A percentile compares a stretch with the other conserved stretches of the same genome.
Conservation (phyloP, 345 rosid genomes). For the Erysimum cheiranthoides region DNA sequence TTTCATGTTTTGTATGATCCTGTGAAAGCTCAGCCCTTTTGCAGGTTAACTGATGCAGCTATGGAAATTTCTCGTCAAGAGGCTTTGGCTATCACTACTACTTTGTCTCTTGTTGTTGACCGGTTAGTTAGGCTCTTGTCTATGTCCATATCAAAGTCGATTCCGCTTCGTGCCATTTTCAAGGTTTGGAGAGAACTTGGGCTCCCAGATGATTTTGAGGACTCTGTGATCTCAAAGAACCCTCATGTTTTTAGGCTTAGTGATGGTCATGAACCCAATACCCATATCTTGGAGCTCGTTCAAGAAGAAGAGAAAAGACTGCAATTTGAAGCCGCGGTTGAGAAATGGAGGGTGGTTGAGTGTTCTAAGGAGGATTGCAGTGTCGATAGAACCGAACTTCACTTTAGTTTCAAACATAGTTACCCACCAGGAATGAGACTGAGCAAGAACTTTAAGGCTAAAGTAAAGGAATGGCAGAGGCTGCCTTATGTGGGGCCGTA, state of each 20-base stretch:
- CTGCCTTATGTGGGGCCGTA: constrained; percentile 79
- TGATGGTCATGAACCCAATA: constrained; percentile 70
- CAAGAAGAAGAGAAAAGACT: constrained; percentile 43
- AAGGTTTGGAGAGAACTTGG: constrained; percentile 97
- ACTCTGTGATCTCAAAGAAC: constrained; percentile 69
- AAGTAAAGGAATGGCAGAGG: constrained; percentile 84
- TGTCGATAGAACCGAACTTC: constrained; percentile 58
- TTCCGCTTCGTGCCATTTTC: constrained; percentile 86
- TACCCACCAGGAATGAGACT: constrained; percentile 89
- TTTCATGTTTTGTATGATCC: constrained; percentile 72
- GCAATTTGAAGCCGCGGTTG: constrained; percentile 65
- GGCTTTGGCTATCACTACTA: constrained; percentile 55
- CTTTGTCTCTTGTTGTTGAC: constrained; percentile 61
- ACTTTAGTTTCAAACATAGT: constrained; percentile 64
- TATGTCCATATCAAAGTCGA: constrained; percentile 66
- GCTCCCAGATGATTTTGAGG: constrained; percentile 94
- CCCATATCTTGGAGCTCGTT: constrained; percentile 68
- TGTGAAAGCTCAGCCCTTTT: constrained; percentile 58
- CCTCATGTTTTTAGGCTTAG: constrained; percentile 58
- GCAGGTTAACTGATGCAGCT: constrained; percentile 67
- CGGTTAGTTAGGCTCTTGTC: constrained; percentile 65
- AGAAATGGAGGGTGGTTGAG: constrained; percentile 78
- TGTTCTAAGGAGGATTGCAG: constrained; percentile 63
- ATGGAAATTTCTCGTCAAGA: constrained; percentile 61
- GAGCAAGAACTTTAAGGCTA: constrained; percentile 73